phyloP scores from a whole-genome alignment of 371 early-diverging fungal genomes.

The Synchytrium microbalum region DNA sequence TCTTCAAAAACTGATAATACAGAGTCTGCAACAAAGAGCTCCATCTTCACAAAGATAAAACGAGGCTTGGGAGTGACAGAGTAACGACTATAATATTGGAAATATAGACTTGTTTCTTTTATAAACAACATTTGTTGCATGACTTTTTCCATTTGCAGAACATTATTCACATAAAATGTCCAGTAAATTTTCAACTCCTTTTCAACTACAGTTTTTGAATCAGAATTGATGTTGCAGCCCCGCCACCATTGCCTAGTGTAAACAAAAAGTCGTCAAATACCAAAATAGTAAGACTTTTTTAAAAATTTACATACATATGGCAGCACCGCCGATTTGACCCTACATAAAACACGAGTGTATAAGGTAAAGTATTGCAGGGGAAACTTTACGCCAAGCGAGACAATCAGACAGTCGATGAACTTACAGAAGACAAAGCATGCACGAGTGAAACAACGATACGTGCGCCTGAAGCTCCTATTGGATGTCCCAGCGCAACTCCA shows the following conservation, averaged over 20 bases:
- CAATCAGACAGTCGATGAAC: slow-evolving; percentile 4
- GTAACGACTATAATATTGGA: no score
- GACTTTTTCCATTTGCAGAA: no score
- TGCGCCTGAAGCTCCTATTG: slow-evolving; percentile 94
- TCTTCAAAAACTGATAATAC: not conserved
- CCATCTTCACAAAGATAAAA: not conserved
- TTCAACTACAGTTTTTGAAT: slow-evolving; percentile 45
- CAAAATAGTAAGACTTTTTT: no score
- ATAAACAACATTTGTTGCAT: no score
- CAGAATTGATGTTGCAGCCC: slow-evolving; percentile 86
- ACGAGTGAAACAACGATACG: slow-evolving; percentile 83
- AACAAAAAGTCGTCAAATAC: no score
- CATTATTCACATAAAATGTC: not conserved
- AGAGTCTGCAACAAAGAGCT: not conserved
- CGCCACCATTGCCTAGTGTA: slow-evolving; percentile 97
- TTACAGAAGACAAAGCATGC: slow-evolving; percentile 52
- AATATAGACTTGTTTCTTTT: no score
- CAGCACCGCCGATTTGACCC: slow-evolving; percentile 83
- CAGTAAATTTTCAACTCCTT: not conserved
- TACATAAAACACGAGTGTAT: slow-evolving; percentile 24
- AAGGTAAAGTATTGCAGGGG: slow-evolving; percentile 4
- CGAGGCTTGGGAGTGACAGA: not conserved
- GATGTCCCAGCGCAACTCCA: slow-evolving; percentile 96
- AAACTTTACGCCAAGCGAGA: not conserved
- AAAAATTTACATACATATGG: no score